Percentiles rank a stretch among this genome's conserved stretches.
Conservation (phyloP, 1,284 basidiomycete species). For the Mycosarcoma mackinlayi region DNA sequence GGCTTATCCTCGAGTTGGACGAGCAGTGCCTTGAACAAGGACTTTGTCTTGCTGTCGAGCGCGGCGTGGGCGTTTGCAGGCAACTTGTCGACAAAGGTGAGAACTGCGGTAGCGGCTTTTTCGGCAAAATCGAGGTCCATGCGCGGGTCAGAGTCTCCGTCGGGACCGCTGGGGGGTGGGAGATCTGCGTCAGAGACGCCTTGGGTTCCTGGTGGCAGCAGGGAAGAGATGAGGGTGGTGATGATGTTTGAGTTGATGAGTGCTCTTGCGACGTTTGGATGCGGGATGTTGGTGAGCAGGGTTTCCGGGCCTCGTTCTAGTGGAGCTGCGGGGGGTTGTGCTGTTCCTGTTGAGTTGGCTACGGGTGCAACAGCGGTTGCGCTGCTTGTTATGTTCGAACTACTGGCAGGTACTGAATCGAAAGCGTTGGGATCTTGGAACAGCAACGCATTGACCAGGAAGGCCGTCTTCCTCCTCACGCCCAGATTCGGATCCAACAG, state of each 20-base stretch:
- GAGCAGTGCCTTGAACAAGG: conserved; percentile 12
- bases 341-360: conserved; percentile 6
- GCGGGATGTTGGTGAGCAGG: conserved; percentile 24
- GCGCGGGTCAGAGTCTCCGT: conserved; percentile 75
- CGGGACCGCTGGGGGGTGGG: conserved; percentile 73
- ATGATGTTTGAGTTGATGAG: conserved; percentile 55
- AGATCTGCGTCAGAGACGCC: conserved; percentile 33
- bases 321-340: conserved; percentile 33
- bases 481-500: conserved; percentile 81
- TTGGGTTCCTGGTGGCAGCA: conserved; percentile 33
- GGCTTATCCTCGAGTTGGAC: conserved; percentile 14
- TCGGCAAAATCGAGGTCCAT: conserved; percentile 83
- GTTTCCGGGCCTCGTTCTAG: conserved; percentile 66
- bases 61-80: neutral
- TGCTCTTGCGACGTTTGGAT: conserved; percentile 64
- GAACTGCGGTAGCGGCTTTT: conserved; percentile 76
- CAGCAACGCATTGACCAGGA: conserved; percentile 83
- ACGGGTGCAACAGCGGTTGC: conserved; percentile 25
- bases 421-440: conserved; percentile 71
- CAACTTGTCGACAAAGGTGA: conserved; percentile 53
- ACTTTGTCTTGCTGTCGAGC: conserved; percentile 1
- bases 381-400: conserved; percentile 69
- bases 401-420: conserved; percentile 67
- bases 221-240: conserved; percentile 57
- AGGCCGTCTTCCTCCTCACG: conserved; percentile 84